Evolutionary conservation across 1,284 basidiomycete genomes (phyloP), one percentile per base, ranked within the genome.

Genomic region (Puccinia horiana): DNA sequence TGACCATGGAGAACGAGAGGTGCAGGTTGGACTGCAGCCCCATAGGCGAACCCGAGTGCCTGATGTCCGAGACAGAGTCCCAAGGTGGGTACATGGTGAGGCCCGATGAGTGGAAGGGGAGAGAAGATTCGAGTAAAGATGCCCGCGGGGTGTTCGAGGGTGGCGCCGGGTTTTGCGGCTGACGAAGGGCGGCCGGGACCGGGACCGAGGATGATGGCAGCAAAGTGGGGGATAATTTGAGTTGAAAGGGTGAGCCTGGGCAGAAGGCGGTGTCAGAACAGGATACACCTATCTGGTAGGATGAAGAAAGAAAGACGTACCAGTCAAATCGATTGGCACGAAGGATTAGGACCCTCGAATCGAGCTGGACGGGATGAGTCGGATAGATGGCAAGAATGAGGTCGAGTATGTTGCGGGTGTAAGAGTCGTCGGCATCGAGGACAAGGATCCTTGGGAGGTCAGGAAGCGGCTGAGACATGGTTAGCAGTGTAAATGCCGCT

Each of bases 41-140:
- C 95, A 84, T 91, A 91, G 75, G 92, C 92, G 11, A 93, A 89
- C 0, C 91, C 93, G 49, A 98, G 90, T 82, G 95, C 96, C 87
- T 98, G 96, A 79, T 96, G 90, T 0, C 96, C 96, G 16, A 98
- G 90, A 85, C 96, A 98, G 3, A 98, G 92, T 1, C 94, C 94
- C 83, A 96, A 92, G 61, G 94, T 90, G 0, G 94, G 94, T 0
- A 93, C 82, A 47, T 89, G 84, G 11, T 87, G 85, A 23, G 90
- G 89, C 14, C 26, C 0, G 63, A 79, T 18, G 84, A 81, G 5
- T 58, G 72, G n/a, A 81, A 76, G 14, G 26, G 70, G 42, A n/a
- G 72, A 81, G 26, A 81, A 61, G n/a, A 81, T 44, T 6, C 37
- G 8, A 8, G 70, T 49, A 42, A 81, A 65, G 18, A 65, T 47